Evolutionary conservation across 306 rosid species (phyloP).

Genomic region (Fragaria vesca): DNA sequence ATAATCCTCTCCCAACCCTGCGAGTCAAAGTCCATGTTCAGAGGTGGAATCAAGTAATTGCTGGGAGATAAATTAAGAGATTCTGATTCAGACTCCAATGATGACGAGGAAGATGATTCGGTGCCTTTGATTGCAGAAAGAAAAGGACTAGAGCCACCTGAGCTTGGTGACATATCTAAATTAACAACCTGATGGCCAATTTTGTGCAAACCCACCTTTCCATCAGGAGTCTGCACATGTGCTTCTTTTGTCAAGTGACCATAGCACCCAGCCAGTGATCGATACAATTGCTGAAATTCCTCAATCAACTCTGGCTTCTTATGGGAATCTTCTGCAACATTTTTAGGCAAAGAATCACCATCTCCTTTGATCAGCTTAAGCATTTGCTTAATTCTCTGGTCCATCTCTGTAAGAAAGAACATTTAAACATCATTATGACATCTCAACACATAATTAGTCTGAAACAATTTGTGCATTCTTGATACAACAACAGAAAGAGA

Average conservation of each 20-base stretch:
- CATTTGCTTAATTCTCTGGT: conserved; percentile 39
- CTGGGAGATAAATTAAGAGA: conserved; percentile 23
- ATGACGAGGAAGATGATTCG: conserved; percentile 46
- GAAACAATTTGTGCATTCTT: not conserved
- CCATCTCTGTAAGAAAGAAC: conserved; percentile 36
- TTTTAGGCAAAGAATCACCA: conserved; percentile 15
- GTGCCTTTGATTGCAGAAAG: conserved; percentile 45
- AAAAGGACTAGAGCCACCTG: conserved; percentile 50
- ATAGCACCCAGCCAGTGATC: conserved; percentile 32
- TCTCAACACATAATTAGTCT: not conserved
- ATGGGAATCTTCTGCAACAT: conserved; percentile 1
- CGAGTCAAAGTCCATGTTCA: conserved; percentile 31
- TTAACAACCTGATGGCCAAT: conserved; percentile 35
- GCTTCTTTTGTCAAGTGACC: conserved; percentile 28
- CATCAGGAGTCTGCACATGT: conserved; percentile 42
- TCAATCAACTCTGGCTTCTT: conserved; percentile 27
- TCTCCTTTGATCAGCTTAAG: conserved; percentile 39
- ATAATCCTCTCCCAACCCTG: conserved; percentile 31
- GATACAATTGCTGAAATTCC: conserved; percentile 40
- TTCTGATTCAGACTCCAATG: conserved; percentile 58
- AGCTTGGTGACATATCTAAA: conserved; percentile 47
- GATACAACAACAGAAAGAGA: not conserved
- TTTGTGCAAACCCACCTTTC: conserved; percentile 33
- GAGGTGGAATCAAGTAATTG: conserved; percentile 30
- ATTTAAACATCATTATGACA: not conserved